Evolutionary conservation across 1,284 basidiomycete genomes (phyloP), one percentile per base, ranked within the genome.

Genomic region (Nidula niveotomentosa): DNA sequence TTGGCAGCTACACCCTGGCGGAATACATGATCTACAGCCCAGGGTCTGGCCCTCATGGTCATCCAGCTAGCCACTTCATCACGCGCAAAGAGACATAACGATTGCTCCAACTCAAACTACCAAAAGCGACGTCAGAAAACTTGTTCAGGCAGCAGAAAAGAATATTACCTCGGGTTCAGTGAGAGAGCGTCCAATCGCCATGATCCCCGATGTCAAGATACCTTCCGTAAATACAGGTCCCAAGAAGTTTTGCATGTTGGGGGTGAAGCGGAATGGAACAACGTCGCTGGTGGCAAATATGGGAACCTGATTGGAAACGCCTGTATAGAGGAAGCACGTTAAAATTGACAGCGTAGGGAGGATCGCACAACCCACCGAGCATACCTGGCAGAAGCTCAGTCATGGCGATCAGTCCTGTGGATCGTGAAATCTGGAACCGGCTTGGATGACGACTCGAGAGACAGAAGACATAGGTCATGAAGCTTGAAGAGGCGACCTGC

Each of bases 191-290:
- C 90, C 96, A 49, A 99, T 93, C 0, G 96, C 92, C 79, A 98
- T 91, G 36, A 98, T 86, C 0, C 91, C 86, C 8, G 92, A 83
- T 0, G 93, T 89, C 51, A 99, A 75, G 35, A 98, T 75, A 13
- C 96, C 97, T 70, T 99, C 98, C 9, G 90, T 92, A 37, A 93
- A 90, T 50, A 94, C 84, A 1, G 92, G 90, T 0, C 93, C 94
- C 51, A 99, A 77, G 75, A 99, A 97, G 64, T 87, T 81, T 71
- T 99, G 98, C 76, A 99, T 86, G 70, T 98, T 98, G 2, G 96
- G 96, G 9, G 95, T 98, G 61, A 98, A 85, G 8, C 97, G 89
- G 90, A 99, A 99, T 0, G 97, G 96, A 9, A 98, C 94, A 1
- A 88, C 80, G 62, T 99, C 97, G 59, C 80, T 85, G 1, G 90